phyloP scores from a whole-genome alignment of 129 eudicot species.

The Escallonia herrerae region DNA sequence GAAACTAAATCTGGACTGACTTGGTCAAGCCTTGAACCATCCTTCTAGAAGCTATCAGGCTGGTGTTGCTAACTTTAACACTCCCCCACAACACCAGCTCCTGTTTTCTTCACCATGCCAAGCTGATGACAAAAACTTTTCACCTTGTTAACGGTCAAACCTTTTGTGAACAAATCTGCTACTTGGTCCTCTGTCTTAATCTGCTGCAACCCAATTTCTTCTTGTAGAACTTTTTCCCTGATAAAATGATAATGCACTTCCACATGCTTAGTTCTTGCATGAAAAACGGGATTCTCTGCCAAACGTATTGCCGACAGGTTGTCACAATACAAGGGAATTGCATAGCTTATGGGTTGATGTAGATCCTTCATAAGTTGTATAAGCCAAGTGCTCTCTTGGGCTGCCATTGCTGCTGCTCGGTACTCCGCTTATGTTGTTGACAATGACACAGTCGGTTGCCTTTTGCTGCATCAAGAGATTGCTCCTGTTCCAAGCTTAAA shows the following conservation, averaged over 20 bases:
- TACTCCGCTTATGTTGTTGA: not conserved
- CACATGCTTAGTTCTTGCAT: too few relatives aligned
- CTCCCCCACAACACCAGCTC: too few relatives aligned
- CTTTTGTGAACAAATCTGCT: not conserved
- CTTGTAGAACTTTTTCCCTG: too few relatives aligned
- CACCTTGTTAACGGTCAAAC: not conserved
- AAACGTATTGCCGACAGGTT: not conserved
- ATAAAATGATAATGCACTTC: too few relatives aligned
- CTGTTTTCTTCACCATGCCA: too few relatives aligned
- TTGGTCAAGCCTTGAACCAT: too few relatives aligned
- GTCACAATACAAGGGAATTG: not conserved
- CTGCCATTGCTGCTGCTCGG: not conserved
- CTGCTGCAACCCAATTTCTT: too few relatives aligned
- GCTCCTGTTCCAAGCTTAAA: not conserved
- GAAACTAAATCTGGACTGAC: too few relatives aligned
- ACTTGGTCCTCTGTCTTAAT: too few relatives aligned
- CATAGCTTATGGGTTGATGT: not conserved
- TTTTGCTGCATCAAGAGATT: not conserved
- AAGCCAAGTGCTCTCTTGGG: slow-evolving; percentile 4
- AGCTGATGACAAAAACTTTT: not conserved
- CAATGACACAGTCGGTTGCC: not conserved
- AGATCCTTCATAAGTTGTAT: not conserved
- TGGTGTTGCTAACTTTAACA: too few relatives aligned
- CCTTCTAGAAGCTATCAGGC: too few relatives aligned
- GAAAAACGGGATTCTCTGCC: too few relatives aligned